Percentiles rank a stretch among this genome's conserved stretches.
phyloP scores from a whole-genome alignment of 2,329 filamentous ascomycete species.

The Diaporthe sp. region DNA sequence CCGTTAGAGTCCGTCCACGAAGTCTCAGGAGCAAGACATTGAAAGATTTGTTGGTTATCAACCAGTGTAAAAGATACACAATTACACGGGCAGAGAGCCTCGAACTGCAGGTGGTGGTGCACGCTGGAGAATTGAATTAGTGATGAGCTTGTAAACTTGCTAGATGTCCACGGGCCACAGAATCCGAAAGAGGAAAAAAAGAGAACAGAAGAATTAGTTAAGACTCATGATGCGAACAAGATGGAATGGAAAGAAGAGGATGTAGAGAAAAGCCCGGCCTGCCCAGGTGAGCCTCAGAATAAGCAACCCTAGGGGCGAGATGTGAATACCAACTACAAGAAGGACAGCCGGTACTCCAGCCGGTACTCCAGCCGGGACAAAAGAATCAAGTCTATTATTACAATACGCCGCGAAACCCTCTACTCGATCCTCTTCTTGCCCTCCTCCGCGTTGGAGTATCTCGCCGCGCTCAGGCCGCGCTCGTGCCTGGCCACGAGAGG shows the following conservation, averaged over 20 bases:
- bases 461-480: slow-evolving; percentile 84
- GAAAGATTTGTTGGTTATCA: neutral
- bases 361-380: neutral
- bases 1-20: too few relatives aligned
- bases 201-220: neutral
- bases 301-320: neutral
- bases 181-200: neutral
- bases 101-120: neutral
- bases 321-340: neutral
- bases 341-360: neutral
- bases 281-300: neutral
- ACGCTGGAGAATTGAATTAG: slow-evolving; percentile 20
- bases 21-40: too few relatives aligned
- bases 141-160: neutral
- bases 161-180: neutral
- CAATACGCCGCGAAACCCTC: slow-evolving; percentile 26
- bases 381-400: slow-evolving; percentile 29
- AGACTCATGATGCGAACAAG: neutral
- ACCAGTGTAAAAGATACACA: neutral
- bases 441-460: slow-evolving; percentile 90
- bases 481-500: slow-evolving; percentile 81
- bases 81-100: neutral
- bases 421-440: slow-evolving; percentile 98
- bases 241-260: neutral
- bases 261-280: neutral